Percentiles rank a stretch among this genome's conserved stretches.
phyloP scores from a whole-genome alignment of 2,329 filamentous ascomycete species.

The Cyclaneusma minus region DNA sequence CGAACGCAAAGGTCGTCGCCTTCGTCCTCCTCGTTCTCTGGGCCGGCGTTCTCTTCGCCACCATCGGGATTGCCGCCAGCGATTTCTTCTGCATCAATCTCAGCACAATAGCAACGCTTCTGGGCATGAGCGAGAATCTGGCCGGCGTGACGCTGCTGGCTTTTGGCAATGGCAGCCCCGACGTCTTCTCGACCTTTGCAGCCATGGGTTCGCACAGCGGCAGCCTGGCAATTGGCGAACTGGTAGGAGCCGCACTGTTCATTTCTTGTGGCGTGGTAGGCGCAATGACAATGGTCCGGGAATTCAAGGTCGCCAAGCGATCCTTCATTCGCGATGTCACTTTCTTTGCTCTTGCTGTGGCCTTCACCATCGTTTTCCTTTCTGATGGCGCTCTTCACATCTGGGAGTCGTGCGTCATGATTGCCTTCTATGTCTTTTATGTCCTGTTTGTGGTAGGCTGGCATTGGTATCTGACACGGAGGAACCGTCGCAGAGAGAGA shows the following conservation, averaged over 20 bases:
- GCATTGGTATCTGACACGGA: constrained; percentile 70
- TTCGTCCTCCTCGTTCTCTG: constrained; percentile 66
- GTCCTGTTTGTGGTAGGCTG: constrained; percentile 76
- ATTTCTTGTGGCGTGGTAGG: constrained; percentile 94
- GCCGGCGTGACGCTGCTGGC: constrained; percentile 93
- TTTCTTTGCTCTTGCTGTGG: constrained; percentile 79
- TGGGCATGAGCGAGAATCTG: constrained; percentile 90
- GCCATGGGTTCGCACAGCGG: constrained; percentile 95
- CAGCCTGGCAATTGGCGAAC: constrained; percentile 88
- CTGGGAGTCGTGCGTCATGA: constrained; percentile 87
- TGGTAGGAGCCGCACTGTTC: constrained; percentile 89
- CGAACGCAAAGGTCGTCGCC: constrained; percentile 54
- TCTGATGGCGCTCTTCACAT: constrained; percentile 69
- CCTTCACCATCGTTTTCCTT: constrained; percentile 76
- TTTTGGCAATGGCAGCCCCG: constrained; percentile 93
- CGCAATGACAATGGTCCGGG: constrained; percentile 91
- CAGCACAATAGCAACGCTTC: constrained; percentile 74
- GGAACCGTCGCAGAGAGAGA: constrained; percentile 41
- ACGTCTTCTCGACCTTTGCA: constrained; percentile 97
- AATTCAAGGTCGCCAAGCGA: constrained; percentile 79
- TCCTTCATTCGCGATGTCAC: constrained; percentile 84
- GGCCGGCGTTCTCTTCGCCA: constrained; percentile 84
- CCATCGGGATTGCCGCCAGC: constrained; percentile 92
- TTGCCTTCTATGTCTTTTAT: constrained; percentile 81
- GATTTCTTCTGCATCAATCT: constrained; percentile 98